A percentile compares a stretch with the other conserved stretches of the same genome.
Evolutionary conservation across 495 filamentous ascomycete species (phyloP).

Genomic region (Chaetomidium leptoderma): DNA sequence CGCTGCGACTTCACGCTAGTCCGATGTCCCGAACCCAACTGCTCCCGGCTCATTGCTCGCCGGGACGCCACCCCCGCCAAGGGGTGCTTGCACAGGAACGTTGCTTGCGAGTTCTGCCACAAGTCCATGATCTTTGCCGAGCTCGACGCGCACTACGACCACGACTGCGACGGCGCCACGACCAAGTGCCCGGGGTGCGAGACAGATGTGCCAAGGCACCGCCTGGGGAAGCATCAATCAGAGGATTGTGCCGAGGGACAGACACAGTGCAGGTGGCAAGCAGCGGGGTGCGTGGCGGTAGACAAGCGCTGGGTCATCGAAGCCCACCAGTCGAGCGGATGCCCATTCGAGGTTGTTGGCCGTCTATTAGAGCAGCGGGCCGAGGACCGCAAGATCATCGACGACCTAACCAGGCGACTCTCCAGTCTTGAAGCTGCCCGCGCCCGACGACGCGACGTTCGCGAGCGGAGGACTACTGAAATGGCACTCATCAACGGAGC

Average conservation of each 20-base stretch:
- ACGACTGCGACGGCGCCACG: slow-evolving; percentile 32
- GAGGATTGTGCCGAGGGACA: slow-evolving; percentile 39
- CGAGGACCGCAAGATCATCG: slow-evolving; percentile 30
- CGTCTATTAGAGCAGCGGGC: slow-evolving; percentile 18
- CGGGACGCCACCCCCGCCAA: slow-evolving; percentile 31
- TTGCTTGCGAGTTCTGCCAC: slow-evolving; percentile 46
- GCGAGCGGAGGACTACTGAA: slow-evolving; percentile 2
- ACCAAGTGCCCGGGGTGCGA: slow-evolving; percentile 39
- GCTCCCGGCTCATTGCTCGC: slow-evolving; percentile 38
- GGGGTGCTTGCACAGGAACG: slow-evolving; percentile 48
- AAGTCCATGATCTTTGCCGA: slow-evolving; percentile 34
- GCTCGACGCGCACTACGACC: slow-evolving; percentile 40
- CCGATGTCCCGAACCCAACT: slow-evolving; percentile 54
- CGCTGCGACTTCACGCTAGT: slow-evolving; percentile 67
- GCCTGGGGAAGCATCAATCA: slow-evolving; percentile 37
- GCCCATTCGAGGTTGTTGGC: slow-evolving; percentile 29
- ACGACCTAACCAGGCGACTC: slow-evolving; percentile 25
- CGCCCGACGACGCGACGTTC: background rate
- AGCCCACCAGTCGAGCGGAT: slow-evolving; percentile 27
- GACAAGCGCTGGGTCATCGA: slow-evolving; percentile 33
- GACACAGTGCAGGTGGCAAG: slow-evolving; percentile 39
- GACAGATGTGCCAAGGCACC: slow-evolving; percentile 36
- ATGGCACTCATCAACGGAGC: background rate
- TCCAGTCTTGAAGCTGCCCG: slow-evolving; percentile 10
- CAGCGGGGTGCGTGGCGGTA: slow-evolving; percentile 38